A percentile compares a stretch with the other conserved stretches of the same genome.
Conservation (phyloP, 2,329 filamentous ascomycete species). For the Fusarium redolens region DNA sequence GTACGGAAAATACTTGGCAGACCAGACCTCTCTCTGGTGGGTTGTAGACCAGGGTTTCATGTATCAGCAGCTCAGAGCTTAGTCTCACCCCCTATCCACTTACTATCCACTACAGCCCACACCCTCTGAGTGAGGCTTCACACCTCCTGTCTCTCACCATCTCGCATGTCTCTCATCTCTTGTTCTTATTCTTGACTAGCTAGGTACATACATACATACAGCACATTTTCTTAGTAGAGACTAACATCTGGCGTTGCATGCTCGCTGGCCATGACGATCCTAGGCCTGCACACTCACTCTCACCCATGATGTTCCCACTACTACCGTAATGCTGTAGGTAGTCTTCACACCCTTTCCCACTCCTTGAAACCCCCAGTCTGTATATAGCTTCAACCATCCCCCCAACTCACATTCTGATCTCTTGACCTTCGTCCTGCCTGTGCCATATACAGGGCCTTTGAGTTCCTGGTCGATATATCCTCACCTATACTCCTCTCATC, state of each 20-base stretch:
- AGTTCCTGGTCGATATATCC: slow-evolving; percentile 41
- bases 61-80: slow-evolving; percentile 29
- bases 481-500: slow-evolving; percentile 15
- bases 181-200: slow-evolving; percentile 7
- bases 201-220: not conserved
- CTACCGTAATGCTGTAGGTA: slow-evolving; percentile 12
- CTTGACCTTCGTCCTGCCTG: slow-evolving; percentile 33
- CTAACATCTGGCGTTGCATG: slow-evolving; percentile 27
- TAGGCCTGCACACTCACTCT: slow-evolving; percentile 1
- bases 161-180: slow-evolving; percentile 18
- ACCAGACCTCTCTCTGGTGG: not conserved
- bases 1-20: slow-evolving; percentile 8
- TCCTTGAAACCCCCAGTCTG: slow-evolving; percentile 40
- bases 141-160: slow-evolving; percentile 30
- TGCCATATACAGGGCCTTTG: slow-evolving; percentile 38
- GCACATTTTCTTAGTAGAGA: slow-evolving; percentile 1
- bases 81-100: slow-evolving; percentile 10
- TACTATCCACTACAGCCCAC: slow-evolving; percentile 13
- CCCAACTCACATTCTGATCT: slow-evolving; percentile 24
- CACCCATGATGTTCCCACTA: slow-evolving; percentile 1
- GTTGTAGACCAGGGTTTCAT: slow-evolving; percentile 28
- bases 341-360: slow-evolving; percentile 29
- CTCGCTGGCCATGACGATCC: slow-evolving; percentile 33
- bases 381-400: slow-evolving; percentile 45
- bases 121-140: slow-evolving; percentile 5